Conservation (phyloP, 1,284 basidiomycete species). For the Farysia itapuensis region DNA sequence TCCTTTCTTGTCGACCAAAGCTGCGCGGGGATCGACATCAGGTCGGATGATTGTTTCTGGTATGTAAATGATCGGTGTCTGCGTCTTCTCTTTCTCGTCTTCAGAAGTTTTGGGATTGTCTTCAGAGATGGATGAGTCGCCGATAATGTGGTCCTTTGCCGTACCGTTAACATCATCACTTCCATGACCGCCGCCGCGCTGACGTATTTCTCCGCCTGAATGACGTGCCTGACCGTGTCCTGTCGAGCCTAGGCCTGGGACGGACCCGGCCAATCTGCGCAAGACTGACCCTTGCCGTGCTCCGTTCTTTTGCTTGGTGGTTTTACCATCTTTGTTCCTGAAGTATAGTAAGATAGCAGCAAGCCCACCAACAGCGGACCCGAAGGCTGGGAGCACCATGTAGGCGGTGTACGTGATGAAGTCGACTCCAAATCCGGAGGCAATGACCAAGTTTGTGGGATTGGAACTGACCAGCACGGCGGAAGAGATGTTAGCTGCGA, state of each 20-base stretch:
- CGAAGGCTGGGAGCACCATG: conserved; percentile 53
- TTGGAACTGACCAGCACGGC: conserved; percentile 61
- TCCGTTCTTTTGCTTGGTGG: conserved; percentile 1
- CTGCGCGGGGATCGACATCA: conserved; percentile 62
- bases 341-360: conserved; percentile 43
- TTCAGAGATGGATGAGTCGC: not conserved
- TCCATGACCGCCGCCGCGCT: conserved; percentile 2
- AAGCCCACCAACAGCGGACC: conserved; percentile 37
- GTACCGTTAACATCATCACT: conserved; percentile 2
- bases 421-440: conserved; percentile 50
- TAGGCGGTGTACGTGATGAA: conserved; percentile 56
- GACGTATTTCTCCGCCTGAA: no score
- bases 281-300: conserved; percentile 7
- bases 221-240: not conserved
- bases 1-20: conserved; percentile 64
- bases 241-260: conserved; percentile 14
- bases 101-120: not conserved
- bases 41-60: conserved; percentile 62
- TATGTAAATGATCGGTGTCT: conserved; percentile 55
- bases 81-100: not conserved
- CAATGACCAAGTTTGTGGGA: conserved; percentile 61
- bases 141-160: not conserved
- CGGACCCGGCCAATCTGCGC: conserved; percentile 17
- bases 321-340: conserved; percentile 19
- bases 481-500: conserved; percentile 74